Percentiles rank a stretch among this genome's conserved stretches.
These are phyloP conservation scores for Cyberlindnera japonica DNA, from an alignment of 805 yeast species.

Conservation along the genomic window DNA sequence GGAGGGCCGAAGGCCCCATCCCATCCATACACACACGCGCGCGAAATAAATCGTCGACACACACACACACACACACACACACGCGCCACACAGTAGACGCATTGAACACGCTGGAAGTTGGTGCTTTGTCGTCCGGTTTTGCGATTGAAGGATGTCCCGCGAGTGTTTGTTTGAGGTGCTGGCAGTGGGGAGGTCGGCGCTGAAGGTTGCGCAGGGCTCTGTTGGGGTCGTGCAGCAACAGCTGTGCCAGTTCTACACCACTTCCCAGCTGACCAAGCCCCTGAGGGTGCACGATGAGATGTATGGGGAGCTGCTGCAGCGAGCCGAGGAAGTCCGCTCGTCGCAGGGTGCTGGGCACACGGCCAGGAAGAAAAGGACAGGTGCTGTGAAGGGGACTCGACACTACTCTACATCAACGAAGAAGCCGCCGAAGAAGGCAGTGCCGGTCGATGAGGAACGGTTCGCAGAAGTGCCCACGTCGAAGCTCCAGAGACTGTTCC, in stretches of 20 bases:
- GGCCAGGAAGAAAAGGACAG: slow-evolving; percentile 5
- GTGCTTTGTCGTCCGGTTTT: too few species aligned
- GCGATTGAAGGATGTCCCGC: slow-evolving; percentile 22
- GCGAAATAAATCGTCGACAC: too few species aligned
- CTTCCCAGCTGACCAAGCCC: slow-evolving; percentile 22
- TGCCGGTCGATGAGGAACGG: slow-evolving; percentile 23
- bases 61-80: too few species aligned
- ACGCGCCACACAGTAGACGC: too few species aligned
- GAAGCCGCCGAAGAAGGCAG: slow-evolving; percentile 15
- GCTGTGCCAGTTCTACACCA: slow-evolving; percentile 19
- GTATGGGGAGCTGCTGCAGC: slow-evolving; percentile 17
- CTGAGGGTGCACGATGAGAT: slow-evolving; percentile 26
- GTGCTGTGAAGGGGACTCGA: too few species aligned
- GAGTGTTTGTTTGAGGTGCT: slow-evolving; percentile 20
- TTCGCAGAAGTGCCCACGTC: slow-evolving; percentile 81
- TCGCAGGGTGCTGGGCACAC: not conserved
- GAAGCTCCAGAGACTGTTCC: slow-evolving; percentile 83
- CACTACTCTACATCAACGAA: slow-evolving; percentile 14
- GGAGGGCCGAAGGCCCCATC: too few species aligned
- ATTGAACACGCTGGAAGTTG: too few species aligned
- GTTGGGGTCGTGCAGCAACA: slow-evolving; percentile 10
- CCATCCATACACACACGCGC: too few species aligned
- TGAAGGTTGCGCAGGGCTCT: slow-evolving; percentile 15
- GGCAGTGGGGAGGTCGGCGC: slow-evolving; percentile 19
- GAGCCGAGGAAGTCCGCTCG: slow-evolving; percentile 11